phyloP scores from a whole-genome alignment of 257 asterid genomes.

The Coffea canephora region DNA sequence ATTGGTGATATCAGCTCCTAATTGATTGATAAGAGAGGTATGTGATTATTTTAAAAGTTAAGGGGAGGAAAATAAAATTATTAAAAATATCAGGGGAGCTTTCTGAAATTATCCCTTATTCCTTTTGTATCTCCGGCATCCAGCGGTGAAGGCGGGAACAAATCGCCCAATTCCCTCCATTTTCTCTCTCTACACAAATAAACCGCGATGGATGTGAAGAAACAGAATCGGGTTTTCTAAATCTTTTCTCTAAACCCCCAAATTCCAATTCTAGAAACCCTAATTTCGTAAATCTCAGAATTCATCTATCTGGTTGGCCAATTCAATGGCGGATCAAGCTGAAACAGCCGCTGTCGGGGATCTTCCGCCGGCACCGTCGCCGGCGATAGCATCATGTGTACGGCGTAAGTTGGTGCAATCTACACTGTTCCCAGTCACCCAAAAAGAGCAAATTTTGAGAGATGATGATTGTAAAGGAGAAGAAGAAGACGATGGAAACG shows the following conservation, averaged over 20 bases:
- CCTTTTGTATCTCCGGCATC: neutral
- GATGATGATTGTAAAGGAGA: conserved; percentile 16
- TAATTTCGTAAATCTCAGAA: neutral
- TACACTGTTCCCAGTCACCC: conserved; percentile 55
- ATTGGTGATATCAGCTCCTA: too few species aligned
- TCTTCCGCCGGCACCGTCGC: conserved; percentile 31
- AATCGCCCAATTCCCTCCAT: neutral
- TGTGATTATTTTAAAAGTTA: too few species aligned
- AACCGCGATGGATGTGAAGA: neutral
- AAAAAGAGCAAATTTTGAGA: conserved; percentile 30
- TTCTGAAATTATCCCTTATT: too few species aligned
- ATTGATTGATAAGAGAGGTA: too few species aligned
- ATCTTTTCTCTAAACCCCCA: neutral
- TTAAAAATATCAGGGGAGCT: too few species aligned
- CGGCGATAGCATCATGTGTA: conserved; percentile 24
- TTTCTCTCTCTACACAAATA: neutral
- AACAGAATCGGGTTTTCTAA: neutral
- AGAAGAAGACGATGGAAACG: conserved; percentile 27
- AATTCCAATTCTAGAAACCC: conserved; percentile 11
- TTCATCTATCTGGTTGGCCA: neutral
- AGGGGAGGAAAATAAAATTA: too few species aligned
- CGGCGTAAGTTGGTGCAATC: conserved; percentile 69
- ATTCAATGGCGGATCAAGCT: conserved; percentile 18
- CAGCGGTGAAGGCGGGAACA: conserved; percentile 3
- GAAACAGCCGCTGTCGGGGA: conserved; percentile 7